A percentile compares a stretch with the other conserved stretches of the same genome.
phyloP scores from a whole-genome alignment of 2,329 filamentous ascomycete genomes.

The Xylariaceae sp. region DNA sequence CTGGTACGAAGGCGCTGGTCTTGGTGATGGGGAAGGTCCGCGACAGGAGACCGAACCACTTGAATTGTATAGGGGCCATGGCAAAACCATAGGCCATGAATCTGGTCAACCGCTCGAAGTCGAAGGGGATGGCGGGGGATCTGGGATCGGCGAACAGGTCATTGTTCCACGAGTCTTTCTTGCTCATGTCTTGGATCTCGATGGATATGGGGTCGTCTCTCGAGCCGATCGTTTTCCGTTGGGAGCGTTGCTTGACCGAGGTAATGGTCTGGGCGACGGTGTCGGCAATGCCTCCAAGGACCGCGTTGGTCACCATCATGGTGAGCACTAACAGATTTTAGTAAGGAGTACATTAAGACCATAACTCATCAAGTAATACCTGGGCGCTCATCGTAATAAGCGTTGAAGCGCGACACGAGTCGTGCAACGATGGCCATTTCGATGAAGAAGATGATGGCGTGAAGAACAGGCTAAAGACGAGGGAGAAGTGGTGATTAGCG shows the following conservation, averaged over 20 bases:
- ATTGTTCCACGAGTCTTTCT: slow-evolving; percentile 65
- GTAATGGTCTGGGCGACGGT: slow-evolving; percentile 94
- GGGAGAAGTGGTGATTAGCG: slow-evolving; percentile 5
- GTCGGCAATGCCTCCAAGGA: slow-evolving; percentile 92
- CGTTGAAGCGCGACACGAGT: slow-evolving; percentile 82
- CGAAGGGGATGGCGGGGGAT: slow-evolving; percentile 73
- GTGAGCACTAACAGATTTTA: slow-evolving; percentile 62
- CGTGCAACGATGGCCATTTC: slow-evolving; percentile 84
- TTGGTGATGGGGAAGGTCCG: slow-evolving; percentile 81
- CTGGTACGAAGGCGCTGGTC: slow-evolving; percentile 67
- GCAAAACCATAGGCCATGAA: slow-evolving; percentile 98
- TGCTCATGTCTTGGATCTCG: slow-evolving; percentile 83
- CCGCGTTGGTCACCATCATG: slow-evolving; percentile 98
- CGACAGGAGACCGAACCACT: slow-evolving; percentile 88
- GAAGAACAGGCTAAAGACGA: slow-evolving; percentile 70
- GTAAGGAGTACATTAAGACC: neutral
- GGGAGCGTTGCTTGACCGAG: slow-evolving; percentile 65
- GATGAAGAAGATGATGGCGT: slow-evolving; percentile 78
- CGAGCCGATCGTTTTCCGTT: slow-evolving; percentile 55
- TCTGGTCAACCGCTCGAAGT: slow-evolving; percentile 88
- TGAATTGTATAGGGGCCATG: slow-evolving; percentile 93
- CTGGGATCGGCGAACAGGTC: slow-evolving; percentile 66
- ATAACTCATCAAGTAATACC: slow-evolving; percentile 44
- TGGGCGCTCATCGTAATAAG: slow-evolving; percentile 87
- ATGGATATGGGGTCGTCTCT: slow-evolving; percentile 72